Base-by-base conservation (phyloP, 2,329 filamentous ascomycete species). In the Aspergillus ochraceus region DNA sequence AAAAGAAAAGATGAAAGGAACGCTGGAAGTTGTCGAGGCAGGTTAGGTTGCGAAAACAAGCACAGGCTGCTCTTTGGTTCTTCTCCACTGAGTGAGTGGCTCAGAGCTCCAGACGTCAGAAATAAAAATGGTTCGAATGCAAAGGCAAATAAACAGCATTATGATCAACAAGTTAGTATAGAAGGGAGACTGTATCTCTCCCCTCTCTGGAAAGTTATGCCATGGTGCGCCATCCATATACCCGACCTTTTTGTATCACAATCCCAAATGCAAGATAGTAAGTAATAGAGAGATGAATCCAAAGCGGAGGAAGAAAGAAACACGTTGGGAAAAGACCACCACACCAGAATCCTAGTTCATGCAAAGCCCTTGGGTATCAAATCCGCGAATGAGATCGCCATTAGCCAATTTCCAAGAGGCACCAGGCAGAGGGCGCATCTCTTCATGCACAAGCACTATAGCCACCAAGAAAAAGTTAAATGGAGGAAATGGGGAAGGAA, bases 161-260 rank as follows among this genome's bases (percentile, higher is more conserved):
- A 47, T 20, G 45, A 22, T 36, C 32, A 36, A 14, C 53, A 24
- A 42, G 45, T 22, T 36, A 22, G 55, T 30, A 56, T 50, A 45
- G 22, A 55, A 49, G 19, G 26, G 12, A 32, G 26, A 55, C 29
- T 30, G 20, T 30, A 10, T 26, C 24, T 50, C 19, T 14, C 22
- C 22, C 45, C 42, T 24, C 11, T 22, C 45, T 22, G 26, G 20
- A 39, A 52, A 36, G 29, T 11, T 29, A 52, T 52, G 17, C 19
- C 24, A 51, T 51, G 49, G 8, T 52, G 50, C 50, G 50, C 50
- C 50, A 11, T 52, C 30, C 19, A 52, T 52, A 52, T 52, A 52
- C 29, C 50, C 32, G 50, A 36, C 50, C 32, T 39, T 52, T 32
- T 30, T 52, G 50, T 52, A 32, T 52, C 32, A 36, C 50, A 32